These are phyloP conservation scores for Phytophthora cactorum DNA, from an alignment of 352 stramenopile genomes.

Conservation along the genomic window DNA sequence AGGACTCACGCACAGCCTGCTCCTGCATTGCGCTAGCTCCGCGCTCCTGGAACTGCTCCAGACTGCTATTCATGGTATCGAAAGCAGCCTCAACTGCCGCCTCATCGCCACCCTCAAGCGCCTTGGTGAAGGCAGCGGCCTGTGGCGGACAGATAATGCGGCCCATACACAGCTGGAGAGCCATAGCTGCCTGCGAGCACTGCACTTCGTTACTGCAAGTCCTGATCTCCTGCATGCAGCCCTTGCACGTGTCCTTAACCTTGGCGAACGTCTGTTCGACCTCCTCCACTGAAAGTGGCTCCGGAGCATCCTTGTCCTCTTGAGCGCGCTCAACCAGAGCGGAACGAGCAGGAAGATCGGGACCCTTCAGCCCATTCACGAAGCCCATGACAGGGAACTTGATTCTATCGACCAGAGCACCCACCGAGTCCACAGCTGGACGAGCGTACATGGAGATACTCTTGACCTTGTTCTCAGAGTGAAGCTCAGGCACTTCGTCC, in stretches of 20 bases:
- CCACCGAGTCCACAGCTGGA: slow-evolving; percentile 83
- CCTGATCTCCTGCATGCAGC: slow-evolving; percentile 79
- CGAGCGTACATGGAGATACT: slow-evolving; percentile 91
- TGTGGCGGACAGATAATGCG: slow-evolving; percentile 82
- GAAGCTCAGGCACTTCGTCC: slow-evolving; percentile 84
- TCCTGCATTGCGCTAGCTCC: slow-evolving; percentile 74
- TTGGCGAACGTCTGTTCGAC: slow-evolving; percentile 84
- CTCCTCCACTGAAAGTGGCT: slow-evolving; percentile 66
- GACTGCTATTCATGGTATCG: slow-evolving; percentile 69
- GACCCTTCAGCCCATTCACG: slow-evolving; percentile 54
- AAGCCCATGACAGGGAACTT: slow-evolving; percentile 74
- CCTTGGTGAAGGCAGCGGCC: slow-evolving; percentile 68
- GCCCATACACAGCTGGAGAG: slow-evolving; percentile 91
- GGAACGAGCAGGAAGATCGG: slow-evolving; percentile 55
- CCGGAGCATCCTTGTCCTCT: slow-evolving; percentile 44
- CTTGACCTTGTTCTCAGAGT: slow-evolving; percentile 86
- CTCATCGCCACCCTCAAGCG: slow-evolving; percentile 73
- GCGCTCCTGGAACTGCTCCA: slow-evolving; percentile 86
- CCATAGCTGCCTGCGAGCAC: slow-evolving; percentile 85
- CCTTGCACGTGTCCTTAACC: slow-evolving; percentile 87
- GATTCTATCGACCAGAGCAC: slow-evolving; percentile 75
- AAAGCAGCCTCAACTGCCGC: slow-evolving; percentile 76
- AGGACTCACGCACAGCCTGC: slow-evolving; percentile 76
- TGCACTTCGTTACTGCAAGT: slow-evolving; percentile 80
- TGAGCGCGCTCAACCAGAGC: slow-evolving; percentile 55